phyloP scores from a whole-genome alignment of 331 rosid species.

The Spiraea crenata region DNA sequence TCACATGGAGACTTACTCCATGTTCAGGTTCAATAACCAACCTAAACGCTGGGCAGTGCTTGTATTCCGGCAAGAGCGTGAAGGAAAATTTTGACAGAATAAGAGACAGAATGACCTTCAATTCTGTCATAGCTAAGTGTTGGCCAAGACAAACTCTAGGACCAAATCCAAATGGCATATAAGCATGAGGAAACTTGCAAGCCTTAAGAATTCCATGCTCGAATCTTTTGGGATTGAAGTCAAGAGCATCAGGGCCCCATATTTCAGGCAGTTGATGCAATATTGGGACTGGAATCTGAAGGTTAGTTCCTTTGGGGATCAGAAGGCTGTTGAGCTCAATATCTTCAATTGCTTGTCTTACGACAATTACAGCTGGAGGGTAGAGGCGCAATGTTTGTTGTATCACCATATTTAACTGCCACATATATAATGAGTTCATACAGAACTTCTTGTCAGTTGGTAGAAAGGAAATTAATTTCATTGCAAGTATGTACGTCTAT shows the following conservation, averaged over 20 bases:
- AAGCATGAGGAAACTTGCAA: constrained; percentile 42
- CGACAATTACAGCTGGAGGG: constrained; percentile 33
- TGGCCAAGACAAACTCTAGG: constrained; percentile 54
- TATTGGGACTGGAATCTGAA: constrained; percentile 50
- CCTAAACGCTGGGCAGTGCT: constrained; percentile 46
- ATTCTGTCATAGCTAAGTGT: constrained; percentile 47
- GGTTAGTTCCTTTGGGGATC: constrained; percentile 53
- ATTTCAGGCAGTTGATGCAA: constrained; percentile 34
- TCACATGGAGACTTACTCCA: constrained; percentile 42
- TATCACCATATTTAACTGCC: constrained; percentile 60
- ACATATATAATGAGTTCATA: not conserved
- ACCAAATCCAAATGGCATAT: constrained; percentile 57
- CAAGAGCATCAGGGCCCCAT: constrained; percentile 50
- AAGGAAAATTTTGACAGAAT: constrained; percentile 45
- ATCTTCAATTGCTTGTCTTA: constrained; percentile 38
- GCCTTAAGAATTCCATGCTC: constrained; percentile 41
- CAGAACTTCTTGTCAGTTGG: too few relatives aligned
- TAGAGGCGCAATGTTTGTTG: constrained; percentile 57
- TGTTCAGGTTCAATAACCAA: constrained; percentile 49
- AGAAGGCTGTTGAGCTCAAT: constrained; percentile 30
- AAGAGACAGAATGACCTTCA: constrained; percentile 49
- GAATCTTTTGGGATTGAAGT: constrained; percentile 53
- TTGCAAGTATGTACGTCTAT: not conserved
- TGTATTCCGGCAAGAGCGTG: constrained; percentile 41
- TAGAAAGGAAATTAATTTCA: not conserved